Base-by-base conservation (phyloP, 2,329 filamentous ascomycete species). In the Curvularia eragrostidis region DNA sequence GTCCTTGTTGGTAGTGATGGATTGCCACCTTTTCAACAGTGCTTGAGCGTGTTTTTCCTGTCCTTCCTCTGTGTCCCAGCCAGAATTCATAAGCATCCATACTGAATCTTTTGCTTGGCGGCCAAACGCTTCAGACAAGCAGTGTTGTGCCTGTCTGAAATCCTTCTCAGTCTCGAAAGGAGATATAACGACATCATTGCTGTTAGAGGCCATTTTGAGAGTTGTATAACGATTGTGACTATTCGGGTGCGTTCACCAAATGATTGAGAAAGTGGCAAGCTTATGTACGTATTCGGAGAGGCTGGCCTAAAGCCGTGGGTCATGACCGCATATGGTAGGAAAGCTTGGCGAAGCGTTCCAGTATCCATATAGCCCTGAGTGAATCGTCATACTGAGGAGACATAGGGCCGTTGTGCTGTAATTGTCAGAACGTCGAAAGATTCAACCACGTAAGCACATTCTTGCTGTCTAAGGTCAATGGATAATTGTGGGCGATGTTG, bases 61-160 rank as follows among this genome's bases (percentile, higher is more conserved):
- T 10, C 84, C 84, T 13, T 77, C 72, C 5, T 80, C 73, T 0
- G 81, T 84, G 34, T 86, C 79, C 84, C 84, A 87, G 18, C 77
- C 81, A 0, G 84, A 84, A 56, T 84, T 84, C 73, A 83, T 77
- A 58, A 75, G 72, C 1, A 74, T 77, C 82, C 83, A 87, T 50
- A 86, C 70, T 6, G 75, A 77, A 66, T 87, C 85, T 26, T 72
- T 71, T 12, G 75, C 75, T 65, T 87, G 85, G 15, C 67, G 67
- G 23, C 83, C 85, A 58, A 87, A 87, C 5, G 78, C 73, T 56
- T 75, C 75, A 54, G 71, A 70, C 12, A 75, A 53, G 61, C 70
- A 75, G 46, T 74, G 54, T 62, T 75, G 77, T 38, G 62, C 67
- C 52, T 72, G 64, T 3, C 55, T 58, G 24, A 73, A 52, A 44